A percentile compares a stretch with the other conserved stretches of the same genome.
These are phyloP conservation scores for Talaromyces pinophilus DNA, from an alignment of 2,329 filamentous ascomycete genomes.

Conservation along the genomic window DNA sequence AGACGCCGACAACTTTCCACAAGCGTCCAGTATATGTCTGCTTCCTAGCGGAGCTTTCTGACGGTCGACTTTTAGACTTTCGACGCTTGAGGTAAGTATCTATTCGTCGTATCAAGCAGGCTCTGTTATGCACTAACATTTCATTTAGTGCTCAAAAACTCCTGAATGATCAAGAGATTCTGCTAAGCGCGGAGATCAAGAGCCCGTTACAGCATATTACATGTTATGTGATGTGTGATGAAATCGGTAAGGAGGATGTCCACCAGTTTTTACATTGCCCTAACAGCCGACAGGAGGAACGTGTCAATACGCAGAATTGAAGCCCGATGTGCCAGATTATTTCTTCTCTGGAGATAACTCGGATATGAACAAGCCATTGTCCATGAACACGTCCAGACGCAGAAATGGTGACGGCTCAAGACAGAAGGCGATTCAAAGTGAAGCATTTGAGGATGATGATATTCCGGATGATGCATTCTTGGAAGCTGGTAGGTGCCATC, in stretches of 20 bases:
- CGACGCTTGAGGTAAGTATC: constrained; percentile 52
- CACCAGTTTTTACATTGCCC: not conserved
- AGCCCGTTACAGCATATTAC: constrained; percentile 60
- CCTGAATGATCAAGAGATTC: constrained; percentile 60
- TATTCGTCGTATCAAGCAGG: too few relatives aligned
- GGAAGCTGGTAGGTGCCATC: constrained; percentile 37
- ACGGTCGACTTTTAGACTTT: constrained; percentile 70
- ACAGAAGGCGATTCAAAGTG: constrained; percentile 31
- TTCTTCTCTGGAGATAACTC: constrained; percentile 41
- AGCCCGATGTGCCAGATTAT: constrained; percentile 50
- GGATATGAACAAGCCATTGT: constrained; percentile 25
- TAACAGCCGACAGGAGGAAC: constrained; percentile 54
- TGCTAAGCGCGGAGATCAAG: constrained; percentile 60
- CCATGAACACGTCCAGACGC: constrained; percentile 25
- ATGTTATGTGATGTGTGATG: constrained; percentile 78
- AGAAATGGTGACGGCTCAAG: constrained; percentile 27
- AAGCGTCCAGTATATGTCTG: constrained; percentile 68
- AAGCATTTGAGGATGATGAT: constrained; percentile 57
- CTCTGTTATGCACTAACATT: constrained; percentile 20
- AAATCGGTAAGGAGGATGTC: constrained; percentile 60
- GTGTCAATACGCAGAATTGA: constrained; percentile 54
- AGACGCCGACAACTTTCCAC: constrained; percentile 62
- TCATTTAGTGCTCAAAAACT: constrained; percentile 62
- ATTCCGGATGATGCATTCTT: constrained; percentile 58
- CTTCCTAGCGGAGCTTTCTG: constrained; percentile 70